Evolutionary conservation across 2,329 filamentous ascomycete genomes (phyloP).

Genomic region (Fulvia fulva): DNA sequence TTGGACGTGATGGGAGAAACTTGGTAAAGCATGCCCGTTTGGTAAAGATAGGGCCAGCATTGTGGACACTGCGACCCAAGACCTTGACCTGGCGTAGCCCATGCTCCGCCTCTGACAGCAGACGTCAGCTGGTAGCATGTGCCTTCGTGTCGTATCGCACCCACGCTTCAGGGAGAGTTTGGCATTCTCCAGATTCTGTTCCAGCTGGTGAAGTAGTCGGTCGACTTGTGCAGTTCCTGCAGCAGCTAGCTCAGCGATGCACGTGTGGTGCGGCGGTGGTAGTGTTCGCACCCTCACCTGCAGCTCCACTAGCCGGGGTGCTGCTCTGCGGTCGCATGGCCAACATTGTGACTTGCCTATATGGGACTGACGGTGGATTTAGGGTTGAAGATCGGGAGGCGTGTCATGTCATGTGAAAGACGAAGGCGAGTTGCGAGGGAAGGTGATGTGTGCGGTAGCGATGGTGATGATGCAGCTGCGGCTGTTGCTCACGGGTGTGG

Average conservation of each 20-base stretch:
- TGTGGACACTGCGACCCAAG: constrained; percentile 65
- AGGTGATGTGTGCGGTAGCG: neutral
- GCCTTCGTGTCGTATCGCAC: neutral
- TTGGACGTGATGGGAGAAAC: neutral
- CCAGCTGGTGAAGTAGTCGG: constrained; percentile 27
- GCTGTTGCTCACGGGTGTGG: neutral
- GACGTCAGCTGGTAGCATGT: constrained; percentile 9
- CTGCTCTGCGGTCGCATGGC: constrained; percentile 11
- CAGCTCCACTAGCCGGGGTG: constrained; percentile 5
- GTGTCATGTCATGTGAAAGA: neutral
- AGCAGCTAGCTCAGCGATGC: constrained; percentile 4
- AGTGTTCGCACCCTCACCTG: constrained; percentile 8
- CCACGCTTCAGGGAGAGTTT: constrained; percentile 28
- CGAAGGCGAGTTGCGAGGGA: neutral
- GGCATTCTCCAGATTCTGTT: constrained; percentile 26
- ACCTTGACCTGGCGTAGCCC: constrained; percentile 66
- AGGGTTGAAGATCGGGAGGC: neutral
- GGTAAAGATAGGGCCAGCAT: constrained; percentile 82
- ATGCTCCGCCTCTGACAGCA: constrained; percentile 56
- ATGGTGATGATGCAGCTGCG: neutral
- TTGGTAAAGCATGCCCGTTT: constrained; percentile 54
- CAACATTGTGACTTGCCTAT: constrained; percentile 7
- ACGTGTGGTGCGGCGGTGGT: neutral
- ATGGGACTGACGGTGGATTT: neutral
- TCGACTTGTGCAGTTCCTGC: constrained; percentile 27